Evolutionary conservation across 257 asterid species (phyloP), one percentile per base, ranked within the genome.

Genomic region (Nemophila menziesii): DNA sequence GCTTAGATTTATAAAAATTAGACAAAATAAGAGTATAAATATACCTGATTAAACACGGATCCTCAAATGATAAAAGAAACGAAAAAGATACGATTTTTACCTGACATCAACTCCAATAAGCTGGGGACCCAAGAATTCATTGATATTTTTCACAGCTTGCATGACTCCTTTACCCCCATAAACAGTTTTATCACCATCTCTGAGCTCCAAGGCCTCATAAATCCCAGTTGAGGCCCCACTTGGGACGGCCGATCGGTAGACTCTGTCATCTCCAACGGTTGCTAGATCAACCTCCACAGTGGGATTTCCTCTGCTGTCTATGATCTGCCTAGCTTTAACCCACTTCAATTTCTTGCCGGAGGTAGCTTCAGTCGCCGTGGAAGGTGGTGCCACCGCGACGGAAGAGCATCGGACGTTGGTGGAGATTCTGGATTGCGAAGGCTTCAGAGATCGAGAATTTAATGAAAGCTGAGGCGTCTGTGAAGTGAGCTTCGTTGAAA

Each of bases 171-270:
- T 90, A 34, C 96, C 98, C 11, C 96, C 98, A 56, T 75, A 90
- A 4, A 81, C 86, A 40, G 56, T 55, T 67, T 79, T 77, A 54
- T 90, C 94, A 8, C 86, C 94, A 54, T 90, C 98, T 67, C 96
- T 81, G 36, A 89, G 81, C 79, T 89, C 96, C 24, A 89, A 67
- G 1, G 98, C 94, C 78, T 89, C 96, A 50, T 89, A 89, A 67
- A 89, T 84, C 74, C 98, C 98, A 16, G 98, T 89, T 29, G 98
- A 84, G 46, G 98, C 98, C 15, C 96, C 98, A 63, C 98, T 89
- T 10, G 98, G 98, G 26, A 89, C 98, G 19, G 98, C 98, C 44
- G 98, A 89, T 34, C 98, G 78, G 26, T 70, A 81, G 5, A 89
- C 68, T 37, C 71, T 54, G 33, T 61, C 90, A 60, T 79, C 94